Conservation (phyloP, 306 rosid genomes). For the Argentina anserina region DNA sequence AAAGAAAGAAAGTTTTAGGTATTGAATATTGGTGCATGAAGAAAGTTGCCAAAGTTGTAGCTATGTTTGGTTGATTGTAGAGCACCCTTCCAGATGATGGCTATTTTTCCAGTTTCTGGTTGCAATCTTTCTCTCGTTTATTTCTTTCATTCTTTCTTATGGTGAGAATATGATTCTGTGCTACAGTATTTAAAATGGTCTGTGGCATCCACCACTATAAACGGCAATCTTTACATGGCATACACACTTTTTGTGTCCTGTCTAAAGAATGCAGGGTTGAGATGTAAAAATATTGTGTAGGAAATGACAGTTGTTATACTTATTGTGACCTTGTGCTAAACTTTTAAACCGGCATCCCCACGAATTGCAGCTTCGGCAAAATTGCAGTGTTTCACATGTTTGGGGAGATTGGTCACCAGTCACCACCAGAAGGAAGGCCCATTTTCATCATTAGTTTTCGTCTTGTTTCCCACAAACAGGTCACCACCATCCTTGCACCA, state of each 20-base stretch:
- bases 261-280: background rate
- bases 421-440: background rate
- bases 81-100: constrained; percentile 15
- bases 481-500: too few relatives aligned
- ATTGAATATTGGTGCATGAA: background rate
- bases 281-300: background rate
- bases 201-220: background rate
- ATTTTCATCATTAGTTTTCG: too few relatives aligned
- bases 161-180: background rate
- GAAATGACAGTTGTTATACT: background rate
- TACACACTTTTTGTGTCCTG: background rate
- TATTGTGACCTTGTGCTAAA: background rate
- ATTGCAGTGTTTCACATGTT: background rate
- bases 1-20: background rate
- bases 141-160: background rate
- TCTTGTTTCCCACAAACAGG: too few relatives aligned
- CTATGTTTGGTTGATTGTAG: constrained; percentile 10
- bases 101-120: background rate
- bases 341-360: background rate
- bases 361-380: background rate
- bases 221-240: background rate
- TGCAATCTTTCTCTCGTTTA: background rate
- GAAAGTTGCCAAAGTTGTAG: constrained; percentile 16
- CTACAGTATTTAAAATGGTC: background rate
- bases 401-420: background rate